phyloP scores from a whole-genome alignment of 2,329 filamentous ascomycete species.

The Alternaria arbusti region DNA sequence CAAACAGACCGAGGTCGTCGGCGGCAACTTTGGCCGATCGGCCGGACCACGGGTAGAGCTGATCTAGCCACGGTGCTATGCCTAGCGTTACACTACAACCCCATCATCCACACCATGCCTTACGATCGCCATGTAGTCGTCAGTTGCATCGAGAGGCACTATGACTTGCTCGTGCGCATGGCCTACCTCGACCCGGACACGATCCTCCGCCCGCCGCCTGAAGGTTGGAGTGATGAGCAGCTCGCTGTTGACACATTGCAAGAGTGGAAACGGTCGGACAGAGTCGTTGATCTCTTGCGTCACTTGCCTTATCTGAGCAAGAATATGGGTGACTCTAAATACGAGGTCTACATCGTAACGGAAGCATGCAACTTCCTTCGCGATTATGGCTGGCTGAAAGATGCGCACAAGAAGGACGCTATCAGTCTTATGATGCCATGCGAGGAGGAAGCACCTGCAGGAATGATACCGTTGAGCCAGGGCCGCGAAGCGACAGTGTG shows the following conservation, averaged over 20 bases:
- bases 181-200: slow-evolving; percentile 10
- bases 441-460: slow-evolving; percentile 1
- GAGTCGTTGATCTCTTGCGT: slow-evolving; percentile 12
- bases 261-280: slow-evolving; percentile 9
- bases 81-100: not conserved
- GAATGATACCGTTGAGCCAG: slow-evolving; percentile 7
- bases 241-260: slow-evolving; percentile 11
- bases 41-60: not conserved
- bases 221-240: slow-evolving; percentile 14
- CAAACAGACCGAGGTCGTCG: slow-evolving; percentile 23
- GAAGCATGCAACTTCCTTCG: slow-evolving; percentile 7
- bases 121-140: slow-evolving; percentile 11
- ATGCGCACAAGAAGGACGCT: not conserved
- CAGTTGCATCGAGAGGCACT: slow-evolving; percentile 9
- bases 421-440: slow-evolving; percentile 2
- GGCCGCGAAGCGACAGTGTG: slow-evolving; percentile 4
- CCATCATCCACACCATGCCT: not conserved
- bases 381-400: slow-evolving; percentile 1
- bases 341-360: slow-evolving; percentile 9
- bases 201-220: slow-evolving; percentile 4
- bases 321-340: not conserved
- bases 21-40: slow-evolving; percentile 15
- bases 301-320: slow-evolving; percentile 12
- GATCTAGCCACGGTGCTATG: not conserved
- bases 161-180: slow-evolving; percentile 4